Percentiles rank a stretch among this genome's conserved stretches.
Evolutionary conservation across 805 yeast genomes (phyloP).

Genomic region (Zygosaccharomyces gambellarensis): DNA sequence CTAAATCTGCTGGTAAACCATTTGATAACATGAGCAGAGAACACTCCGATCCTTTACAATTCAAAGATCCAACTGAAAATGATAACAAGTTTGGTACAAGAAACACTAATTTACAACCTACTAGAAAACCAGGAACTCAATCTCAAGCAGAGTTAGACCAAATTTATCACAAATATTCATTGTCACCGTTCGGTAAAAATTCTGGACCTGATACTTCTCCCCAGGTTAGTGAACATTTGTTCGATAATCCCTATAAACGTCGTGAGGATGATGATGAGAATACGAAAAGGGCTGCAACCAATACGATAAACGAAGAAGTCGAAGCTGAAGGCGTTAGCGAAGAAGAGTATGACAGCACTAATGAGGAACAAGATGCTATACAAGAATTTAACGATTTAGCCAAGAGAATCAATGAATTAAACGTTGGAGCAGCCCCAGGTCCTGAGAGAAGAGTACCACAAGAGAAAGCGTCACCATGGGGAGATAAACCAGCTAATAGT

Average conservation of each 20-base stretch:
- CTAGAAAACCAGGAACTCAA: background rate
- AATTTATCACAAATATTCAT: constrained; percentile 20
- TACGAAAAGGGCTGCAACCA: constrained; percentile 4
- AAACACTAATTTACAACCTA: background rate
- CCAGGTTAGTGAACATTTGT: constrained; percentile 12
- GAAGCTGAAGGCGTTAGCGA: background rate
- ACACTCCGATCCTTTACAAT: background rate
- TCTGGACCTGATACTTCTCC: constrained; percentile 5
- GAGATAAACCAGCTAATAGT: background rate
- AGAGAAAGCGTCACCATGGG: constrained; percentile 8
- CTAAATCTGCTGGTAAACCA: background rate
- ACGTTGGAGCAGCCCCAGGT: constrained; percentile 7
- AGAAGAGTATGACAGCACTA: constrained; percentile 1
- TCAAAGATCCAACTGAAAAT: background rate
- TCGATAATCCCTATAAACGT: constrained; percentile 27
- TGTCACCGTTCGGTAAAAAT: constrained; percentile 16
- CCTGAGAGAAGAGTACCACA: background rate
- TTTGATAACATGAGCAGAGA: background rate
- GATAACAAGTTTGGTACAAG: background rate
- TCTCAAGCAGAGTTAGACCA: constrained; percentile 14
- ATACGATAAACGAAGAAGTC: constrained; percentile 8
- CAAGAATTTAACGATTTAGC: constrained; percentile 20
- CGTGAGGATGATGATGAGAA: constrained; percentile 18
- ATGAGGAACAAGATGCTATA: constrained; percentile 9
- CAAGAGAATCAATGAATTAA: constrained; percentile 20